Percentiles rank a stretch among this genome's conserved stretches.
phyloP scores from a whole-genome alignment of 331 rosid genomes.

The Telfairia occidentalis region DNA sequence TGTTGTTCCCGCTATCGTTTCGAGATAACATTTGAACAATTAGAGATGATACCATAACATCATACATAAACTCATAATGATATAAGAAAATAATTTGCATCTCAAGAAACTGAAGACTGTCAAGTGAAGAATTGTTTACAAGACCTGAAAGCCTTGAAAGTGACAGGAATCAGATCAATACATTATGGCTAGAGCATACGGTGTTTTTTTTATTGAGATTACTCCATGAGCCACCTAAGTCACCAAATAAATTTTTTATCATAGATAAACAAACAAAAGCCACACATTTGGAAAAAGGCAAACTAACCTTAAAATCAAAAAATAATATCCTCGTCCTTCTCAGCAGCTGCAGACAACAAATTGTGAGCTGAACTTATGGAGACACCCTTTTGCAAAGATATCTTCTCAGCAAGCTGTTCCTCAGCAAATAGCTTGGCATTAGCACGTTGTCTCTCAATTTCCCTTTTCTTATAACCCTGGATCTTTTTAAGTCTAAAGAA shows the following conservation, averaged over 20 bases:
- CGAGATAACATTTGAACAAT: not conserved
- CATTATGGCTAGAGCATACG: not conserved
- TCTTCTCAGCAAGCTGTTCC: conserved; percentile 41
- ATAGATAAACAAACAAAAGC: conserved; percentile 5
- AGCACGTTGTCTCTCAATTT: conserved; percentile 53
- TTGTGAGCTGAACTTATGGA: conserved; percentile 48
- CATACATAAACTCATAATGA: conserved; percentile 4
- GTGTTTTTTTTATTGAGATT: conserved; percentile 1
- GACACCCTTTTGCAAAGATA: conserved; percentile 45
- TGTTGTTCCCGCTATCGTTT: not conserved
- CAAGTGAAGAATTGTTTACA: conserved; percentile 3
- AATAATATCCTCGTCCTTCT: conserved; percentile 69
- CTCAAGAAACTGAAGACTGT: not conserved
- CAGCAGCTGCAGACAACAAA: conserved; percentile 40
- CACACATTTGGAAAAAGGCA: conserved; percentile 9
- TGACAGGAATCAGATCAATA: conserved; percentile 6
- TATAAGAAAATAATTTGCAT: not conserved
- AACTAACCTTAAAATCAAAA: conserved; percentile 41
- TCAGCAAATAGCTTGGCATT: conserved; percentile 31
- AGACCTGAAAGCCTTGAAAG: conserved; percentile 10
- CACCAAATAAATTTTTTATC: not conserved
- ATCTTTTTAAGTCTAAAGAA: conserved; percentile 95
- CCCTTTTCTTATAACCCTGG: conserved; percentile 79
- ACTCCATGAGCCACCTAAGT: conserved; percentile 1
- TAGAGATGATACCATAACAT: not conserved